Percentiles rank a stretch among this genome's conserved stretches.
These are phyloP conservation scores for Gossypium lobatum DNA, from an alignment of 441 rosid genomes.

Conservation along the genomic window DNA sequence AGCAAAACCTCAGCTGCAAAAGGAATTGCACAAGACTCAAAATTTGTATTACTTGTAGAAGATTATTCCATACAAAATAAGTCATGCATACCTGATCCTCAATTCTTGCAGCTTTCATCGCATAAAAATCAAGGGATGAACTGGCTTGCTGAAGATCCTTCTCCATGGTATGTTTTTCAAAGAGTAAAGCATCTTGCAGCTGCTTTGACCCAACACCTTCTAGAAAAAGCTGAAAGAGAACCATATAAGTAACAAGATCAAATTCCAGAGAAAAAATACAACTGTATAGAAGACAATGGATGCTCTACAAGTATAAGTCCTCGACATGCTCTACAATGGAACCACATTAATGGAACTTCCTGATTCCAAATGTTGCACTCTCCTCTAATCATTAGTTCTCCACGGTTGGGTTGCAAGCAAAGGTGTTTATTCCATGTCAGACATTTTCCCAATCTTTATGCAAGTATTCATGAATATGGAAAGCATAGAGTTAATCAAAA, in stretches of 20 bases:
- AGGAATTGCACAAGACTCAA: conserved; percentile 9
- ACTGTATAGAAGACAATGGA: background rate
- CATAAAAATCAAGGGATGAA: conserved; percentile 54
- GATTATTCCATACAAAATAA: background rate
- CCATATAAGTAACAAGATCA: conserved; percentile 16
- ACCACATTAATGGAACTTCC: background rate
- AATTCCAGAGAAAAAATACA: background rate
- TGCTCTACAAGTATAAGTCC: background rate
- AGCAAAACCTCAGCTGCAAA: conserved; percentile 67
- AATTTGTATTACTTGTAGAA: background rate
- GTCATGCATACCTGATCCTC: conserved; percentile 72
- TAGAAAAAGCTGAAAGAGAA: conserved; percentile 70
- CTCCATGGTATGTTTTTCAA: conserved; percentile 56
- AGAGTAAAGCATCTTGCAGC: conserved; percentile 51
- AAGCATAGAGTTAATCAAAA: background rate
- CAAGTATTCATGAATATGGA: background rate
- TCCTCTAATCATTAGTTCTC: background rate
- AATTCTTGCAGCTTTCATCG: conserved; percentile 62
- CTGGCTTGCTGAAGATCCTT: conserved; percentile 72
- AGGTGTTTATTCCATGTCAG: background rate
- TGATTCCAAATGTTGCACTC: background rate
- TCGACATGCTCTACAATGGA: background rate
- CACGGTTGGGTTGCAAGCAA: background rate
- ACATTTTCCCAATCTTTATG: background rate
- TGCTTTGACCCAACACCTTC: conserved; percentile 82